Evolutionary conservation across 176 grass and related monocot genomes (phyloP).

Genomic region (Themeda triandra): DNA sequence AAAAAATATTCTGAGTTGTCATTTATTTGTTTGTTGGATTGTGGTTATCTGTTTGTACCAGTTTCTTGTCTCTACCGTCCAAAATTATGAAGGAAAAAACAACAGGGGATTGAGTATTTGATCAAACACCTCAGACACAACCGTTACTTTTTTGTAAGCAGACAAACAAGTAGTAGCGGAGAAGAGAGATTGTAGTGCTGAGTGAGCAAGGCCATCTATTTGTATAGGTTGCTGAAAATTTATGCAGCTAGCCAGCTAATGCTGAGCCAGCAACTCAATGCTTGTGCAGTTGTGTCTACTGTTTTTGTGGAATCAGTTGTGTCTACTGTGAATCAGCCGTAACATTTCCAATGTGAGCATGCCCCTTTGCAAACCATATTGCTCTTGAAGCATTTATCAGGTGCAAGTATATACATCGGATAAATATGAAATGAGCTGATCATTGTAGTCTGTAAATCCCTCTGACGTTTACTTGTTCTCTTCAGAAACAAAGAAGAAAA

Average conservation of each 20-base stretch:
- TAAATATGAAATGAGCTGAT: neutral
- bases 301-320: neutral
- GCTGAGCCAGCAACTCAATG: neutral
- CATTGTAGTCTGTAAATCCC: neutral
- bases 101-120: neutral
- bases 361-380: neutral
- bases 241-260: neutral
- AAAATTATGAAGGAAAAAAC: neutral
- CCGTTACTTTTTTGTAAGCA: neutral
- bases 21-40: neutral
- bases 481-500: no score
- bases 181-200: neutral
- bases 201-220: neutral
- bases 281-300: neutral
- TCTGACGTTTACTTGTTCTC: no score
- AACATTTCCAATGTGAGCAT: neutral
- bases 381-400: neutral
- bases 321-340: neutral
- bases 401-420: neutral
- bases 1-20: conserved; percentile 26
- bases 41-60: neutral
- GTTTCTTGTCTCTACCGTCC: neutral
- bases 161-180: neutral
- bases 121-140: neutral
- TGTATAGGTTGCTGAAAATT: neutral